Conservation (phyloP, 495 filamentous ascomycete genomes). For the Pyrenula aspistea region DNA sequence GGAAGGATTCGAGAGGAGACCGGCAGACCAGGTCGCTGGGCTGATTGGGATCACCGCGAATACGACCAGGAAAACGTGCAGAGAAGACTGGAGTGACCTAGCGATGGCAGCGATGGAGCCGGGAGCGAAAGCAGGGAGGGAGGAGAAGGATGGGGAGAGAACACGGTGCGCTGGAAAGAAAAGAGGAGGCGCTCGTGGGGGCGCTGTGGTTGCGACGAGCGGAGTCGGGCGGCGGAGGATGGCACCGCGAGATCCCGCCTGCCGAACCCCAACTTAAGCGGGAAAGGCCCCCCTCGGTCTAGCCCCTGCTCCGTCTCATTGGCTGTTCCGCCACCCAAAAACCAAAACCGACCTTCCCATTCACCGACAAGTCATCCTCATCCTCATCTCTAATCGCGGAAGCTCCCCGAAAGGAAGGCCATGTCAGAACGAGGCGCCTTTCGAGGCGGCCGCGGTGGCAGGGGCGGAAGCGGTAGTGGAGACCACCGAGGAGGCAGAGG, state of each 20-base stretch:
- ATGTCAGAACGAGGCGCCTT: conserved; percentile 63
- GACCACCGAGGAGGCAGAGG: conserved; percentile 34
- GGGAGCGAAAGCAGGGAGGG: conserved; percentile 3
- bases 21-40: conserved; percentile 8
- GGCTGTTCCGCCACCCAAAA: conserved; percentile 1
- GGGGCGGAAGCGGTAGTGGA: conserved; percentile 22
- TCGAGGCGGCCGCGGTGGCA: conserved; percentile 35
- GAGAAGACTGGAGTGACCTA: conserved; percentile 3
- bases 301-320: conserved; percentile 1
- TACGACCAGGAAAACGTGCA: no score
- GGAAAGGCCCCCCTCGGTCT: background rate
- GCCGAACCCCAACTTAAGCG: conserved; percentile 3
- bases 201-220: background rate
- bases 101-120: conserved; percentile 6
- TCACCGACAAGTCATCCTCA: background rate
- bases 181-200: conserved; percentile 4
- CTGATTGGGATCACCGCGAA: conserved; percentile 6
- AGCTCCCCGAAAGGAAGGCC: conserved; percentile 9
- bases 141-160: conserved; percentile 7
- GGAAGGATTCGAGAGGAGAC: conserved; percentile 6
- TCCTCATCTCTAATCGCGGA: background rate
- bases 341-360: conserved; percentile 1
- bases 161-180: conserved; percentile 6
- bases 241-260: conserved; percentile 22
- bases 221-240: background rate